A percentile compares a stretch with the other conserved stretches of the same genome.
phyloP scores from a whole-genome alignment of 129 eudicot species.

The Centaurea solstitialis region DNA sequence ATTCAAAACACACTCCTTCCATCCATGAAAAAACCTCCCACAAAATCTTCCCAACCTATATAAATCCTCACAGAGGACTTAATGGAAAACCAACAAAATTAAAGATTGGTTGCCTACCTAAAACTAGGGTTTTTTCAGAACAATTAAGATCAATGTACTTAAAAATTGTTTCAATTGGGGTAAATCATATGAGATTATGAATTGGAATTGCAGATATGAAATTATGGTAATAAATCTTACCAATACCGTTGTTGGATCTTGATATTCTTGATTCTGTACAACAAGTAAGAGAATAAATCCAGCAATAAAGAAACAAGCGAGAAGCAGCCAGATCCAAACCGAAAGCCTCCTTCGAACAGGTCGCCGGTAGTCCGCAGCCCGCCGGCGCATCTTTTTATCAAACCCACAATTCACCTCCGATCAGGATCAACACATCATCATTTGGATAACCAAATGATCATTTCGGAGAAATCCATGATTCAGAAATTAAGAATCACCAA shows the following conservation, averaged over 20 bases:
- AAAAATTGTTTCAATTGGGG: not conserved
- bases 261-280: slow-evolving; percentile 60
- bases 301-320: slow-evolving; percentile 51
- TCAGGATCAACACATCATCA: slow-evolving; percentile 27
- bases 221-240: slow-evolving; percentile 40
- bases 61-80: no score
- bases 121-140: slow-evolving; percentile 14
- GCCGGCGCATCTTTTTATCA: slow-evolving; percentile 73
- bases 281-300: slow-evolving; percentile 56
- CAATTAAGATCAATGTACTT: not conserved
- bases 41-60: no score
- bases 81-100: no score
- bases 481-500: slow-evolving; percentile 1
- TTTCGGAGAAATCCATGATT: not conserved
- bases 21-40: no score
- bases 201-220: not conserved
- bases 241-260: slow-evolving; percentile 59
- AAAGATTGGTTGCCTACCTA: slow-evolving; percentile 13
- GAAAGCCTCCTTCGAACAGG: slow-evolving; percentile 66
- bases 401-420: slow-evolving; percentile 25
- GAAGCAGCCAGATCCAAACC: slow-evolving; percentile 77
- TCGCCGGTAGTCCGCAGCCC: slow-evolving; percentile 97
- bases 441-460: slow-evolving; percentile 11
- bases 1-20: no score
- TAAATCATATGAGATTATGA: not conserved